phyloP scores from a whole-genome alignment of 225 moss, liverwort and hornwort genomes.

The Lunularia cruciata region DNA sequence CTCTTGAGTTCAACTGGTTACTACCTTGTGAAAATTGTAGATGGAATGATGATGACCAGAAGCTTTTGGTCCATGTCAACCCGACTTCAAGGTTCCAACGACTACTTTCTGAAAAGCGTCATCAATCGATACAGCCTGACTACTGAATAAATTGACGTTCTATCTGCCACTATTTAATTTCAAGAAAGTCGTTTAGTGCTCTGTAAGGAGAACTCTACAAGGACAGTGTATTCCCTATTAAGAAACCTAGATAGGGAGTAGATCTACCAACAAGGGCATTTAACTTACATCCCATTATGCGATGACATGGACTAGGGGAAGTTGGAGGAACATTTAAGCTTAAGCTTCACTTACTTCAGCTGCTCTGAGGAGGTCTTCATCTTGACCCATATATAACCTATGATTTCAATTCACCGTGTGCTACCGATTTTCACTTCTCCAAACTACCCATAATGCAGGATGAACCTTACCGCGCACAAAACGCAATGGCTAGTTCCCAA shows the following conservation, averaged over 20 bases:
- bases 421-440: conserved; percentile 20
- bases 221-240: neutral
- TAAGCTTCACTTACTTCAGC: conserved; percentile 14
- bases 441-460: conserved; percentile 33
- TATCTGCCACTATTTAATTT: too few relatives aligned
- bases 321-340: conserved; percentile 18
- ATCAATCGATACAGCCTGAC: neutral
- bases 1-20: neutral
- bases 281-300: conserved; percentile 18
- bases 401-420: conserved; percentile 5
- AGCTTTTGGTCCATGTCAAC: neutral
- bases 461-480: conserved; percentile 23
- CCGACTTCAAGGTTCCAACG: neutral
- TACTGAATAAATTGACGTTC: neutral
- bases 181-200: neutral
- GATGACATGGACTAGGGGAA: neutral
- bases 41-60: neutral
- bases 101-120: neutral
- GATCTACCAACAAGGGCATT: neutral
- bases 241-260: neutral
- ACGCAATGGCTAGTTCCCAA: conserved; percentile 25
- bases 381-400: conserved; percentile 17
- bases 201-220: neutral
- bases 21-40: neutral
- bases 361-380: conserved; percentile 8